Evolutionary conservation across 2,329 filamentous ascomycete genomes (phyloP), one percentile per base, ranked within the genome.

Genomic region (Aspergillus sclerotialis): DNA sequence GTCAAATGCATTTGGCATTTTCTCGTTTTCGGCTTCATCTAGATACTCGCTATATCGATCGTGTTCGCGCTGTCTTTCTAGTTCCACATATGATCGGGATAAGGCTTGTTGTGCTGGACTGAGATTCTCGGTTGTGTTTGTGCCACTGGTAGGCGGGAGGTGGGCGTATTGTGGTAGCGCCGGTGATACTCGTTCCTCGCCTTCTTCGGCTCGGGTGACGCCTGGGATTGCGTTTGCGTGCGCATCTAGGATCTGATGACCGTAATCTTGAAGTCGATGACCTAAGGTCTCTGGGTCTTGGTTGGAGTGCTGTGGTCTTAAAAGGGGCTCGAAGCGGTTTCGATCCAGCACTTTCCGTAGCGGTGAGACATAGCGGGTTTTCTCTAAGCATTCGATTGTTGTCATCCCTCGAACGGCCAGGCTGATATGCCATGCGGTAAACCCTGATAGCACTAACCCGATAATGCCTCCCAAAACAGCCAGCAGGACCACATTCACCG

Each of bases 321-420:
- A 32, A 10, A 74, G 67, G 41, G 75, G 70, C 30, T 75, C 69
- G 41, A 67, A 63, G 46, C 78, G 74, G 36, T 80, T 74, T 42
- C 76, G 68, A 53, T 84, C 79, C 54, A 90, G 74, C 31, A 75
- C 75, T 54, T 78, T 79, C 37, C 82, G 76, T 40, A 94, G 59
- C 0, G 87, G 86, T 7, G 84, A 87, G 6, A 94, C 74, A 62
- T 98, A 98, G 36, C 92, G 77, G 2, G 90, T 96, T 69, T 92
- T 95, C 63, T 98, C 92, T 39, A 98, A 68, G 51, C 84, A 94
- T 60, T 98, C 92, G 39, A 98, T 95, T 3, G 92, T 98, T 1
- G 92, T 98, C 62, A 93, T 80, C 3, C 86, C 87, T 16, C 76
- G 75, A 35, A 75, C 67, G 2, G 86, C 85, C 2, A 98, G 73